A percentile compares a stretch with the other conserved stretches of the same genome.
Evolutionary conservation across 139 green algal genomes (phyloP).

Genomic region (Coccomyxa sp.): DNA sequence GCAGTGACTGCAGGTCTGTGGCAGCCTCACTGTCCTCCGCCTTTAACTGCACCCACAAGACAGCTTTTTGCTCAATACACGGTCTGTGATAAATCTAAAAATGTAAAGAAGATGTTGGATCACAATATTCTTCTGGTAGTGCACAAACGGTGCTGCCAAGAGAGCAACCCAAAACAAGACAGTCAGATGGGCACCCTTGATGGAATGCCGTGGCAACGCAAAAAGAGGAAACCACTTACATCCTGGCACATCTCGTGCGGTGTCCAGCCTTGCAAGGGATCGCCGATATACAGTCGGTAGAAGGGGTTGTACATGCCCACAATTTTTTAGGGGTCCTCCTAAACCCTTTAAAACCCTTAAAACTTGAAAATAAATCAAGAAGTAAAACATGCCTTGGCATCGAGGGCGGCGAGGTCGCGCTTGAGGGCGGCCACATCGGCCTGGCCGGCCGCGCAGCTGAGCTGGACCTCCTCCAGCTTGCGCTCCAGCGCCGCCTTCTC

Average conservation of each 20-base stretch:
- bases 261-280: no score
- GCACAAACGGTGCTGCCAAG: no score
- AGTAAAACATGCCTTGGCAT: neutral
- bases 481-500: conserved; percentile 34
- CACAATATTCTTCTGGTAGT: no score
- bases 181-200: neutral
- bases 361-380: no score
- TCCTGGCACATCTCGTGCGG: no score
- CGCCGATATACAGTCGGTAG: no score
- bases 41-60: conserved; percentile 1
- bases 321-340: neutral
- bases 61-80: neutral
- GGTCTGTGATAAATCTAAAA: neutral
- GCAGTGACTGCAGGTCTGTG: conserved; percentile 18
- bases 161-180: neutral
- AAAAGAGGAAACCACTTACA: no score
- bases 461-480: conserved; percentile 36
- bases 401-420: conserved; percentile 10
- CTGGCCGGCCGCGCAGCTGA: conserved; percentile 26
- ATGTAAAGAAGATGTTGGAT: no score
- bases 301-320: no score
- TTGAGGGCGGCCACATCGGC: conserved; percentile 27
- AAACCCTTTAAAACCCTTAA: neutral
- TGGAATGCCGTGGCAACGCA: no score
- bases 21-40: conserved; percentile 9